Percentiles rank a stretch among this genome's conserved stretches.
phyloP scores from a whole-genome alignment of 2,329 filamentous ascomycete genomes.

The Neurospora sp. region DNA sequence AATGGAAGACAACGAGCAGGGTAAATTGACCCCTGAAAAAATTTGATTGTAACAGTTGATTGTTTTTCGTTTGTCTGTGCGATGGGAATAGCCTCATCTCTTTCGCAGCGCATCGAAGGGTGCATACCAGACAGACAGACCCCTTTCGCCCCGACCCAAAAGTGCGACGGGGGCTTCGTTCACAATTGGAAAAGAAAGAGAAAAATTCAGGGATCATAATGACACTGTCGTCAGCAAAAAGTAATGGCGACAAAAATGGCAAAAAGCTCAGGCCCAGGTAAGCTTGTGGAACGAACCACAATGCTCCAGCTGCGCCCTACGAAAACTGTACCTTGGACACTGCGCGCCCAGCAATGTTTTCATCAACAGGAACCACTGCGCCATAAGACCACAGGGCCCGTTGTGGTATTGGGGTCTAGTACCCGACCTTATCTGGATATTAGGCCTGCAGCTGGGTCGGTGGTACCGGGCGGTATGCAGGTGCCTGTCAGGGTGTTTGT shows the following conservation, averaged over 20 bases:
- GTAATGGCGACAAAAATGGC: background rate
- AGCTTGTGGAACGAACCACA: background rate
- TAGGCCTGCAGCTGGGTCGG: background rate
- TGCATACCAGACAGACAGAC: background rate
- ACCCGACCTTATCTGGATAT: background rate
- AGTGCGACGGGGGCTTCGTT: background rate
- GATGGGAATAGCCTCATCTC: background rate
- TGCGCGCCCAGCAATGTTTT: background rate
- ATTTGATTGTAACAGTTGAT: background rate
- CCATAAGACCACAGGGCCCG: background rate
- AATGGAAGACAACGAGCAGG: background rate
- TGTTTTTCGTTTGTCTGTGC: background rate
- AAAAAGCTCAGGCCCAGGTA: background rate
- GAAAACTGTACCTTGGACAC: background rate
- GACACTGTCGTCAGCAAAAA: background rate
- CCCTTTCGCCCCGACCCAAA: background rate
- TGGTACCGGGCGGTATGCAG: background rate
- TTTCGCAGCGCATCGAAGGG: background rate
- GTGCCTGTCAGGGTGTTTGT: background rate
- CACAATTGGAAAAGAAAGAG: background rate
- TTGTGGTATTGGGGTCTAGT: background rate
- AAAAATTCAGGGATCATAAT: background rate
- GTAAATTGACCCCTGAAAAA: rapidly evolving
- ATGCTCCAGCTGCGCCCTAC: background rate
- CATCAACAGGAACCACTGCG: background rate